These are phyloP conservation scores for Capsicum rhomboideum DNA, from an alignment of 257 asterid genomes.

Conservation along the genomic window DNA sequence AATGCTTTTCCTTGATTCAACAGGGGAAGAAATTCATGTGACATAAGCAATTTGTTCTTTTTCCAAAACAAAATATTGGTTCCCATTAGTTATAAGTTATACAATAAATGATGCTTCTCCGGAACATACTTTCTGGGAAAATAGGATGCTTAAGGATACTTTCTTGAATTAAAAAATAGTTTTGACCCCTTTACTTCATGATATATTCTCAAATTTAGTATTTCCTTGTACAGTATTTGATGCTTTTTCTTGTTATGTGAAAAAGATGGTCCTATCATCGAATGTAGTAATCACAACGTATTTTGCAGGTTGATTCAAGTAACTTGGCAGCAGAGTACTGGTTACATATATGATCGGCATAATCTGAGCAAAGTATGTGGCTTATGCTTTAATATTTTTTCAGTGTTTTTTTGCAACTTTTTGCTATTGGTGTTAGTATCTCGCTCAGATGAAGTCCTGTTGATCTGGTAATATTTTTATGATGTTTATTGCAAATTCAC, in stretches of 20 bases:
- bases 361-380: constrained; percentile 67
- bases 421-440: not conserved
- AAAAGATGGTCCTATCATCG: not conserved
- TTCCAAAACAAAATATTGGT: not conserved
- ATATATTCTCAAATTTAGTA: not conserved
- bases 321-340: constrained; percentile 71
- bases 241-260: not conserved
- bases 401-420: not conserved
- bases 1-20: not conserved
- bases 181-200: not conserved
- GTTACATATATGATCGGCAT: constrained; percentile 77
- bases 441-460: not conserved
- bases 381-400: not conserved
- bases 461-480: not conserved
- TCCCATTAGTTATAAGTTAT: not conserved
- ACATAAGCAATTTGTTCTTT: not conserved
- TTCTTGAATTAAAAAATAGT: not conserved
- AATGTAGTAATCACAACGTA: not conserved
- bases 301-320: constrained; percentile 93
- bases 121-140: not conserved
- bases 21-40: not conserved
- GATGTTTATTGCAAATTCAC: not conserved
- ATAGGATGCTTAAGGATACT: too few relatives aligned
- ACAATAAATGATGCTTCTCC: not conserved
- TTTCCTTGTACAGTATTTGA: not conserved